A percentile compares a stretch with the other conserved stretches of the same genome.
phyloP scores from a whole-genome alignment of 2,329 filamentous ascomycete species.

The Alternaria incomplexa region DNA sequence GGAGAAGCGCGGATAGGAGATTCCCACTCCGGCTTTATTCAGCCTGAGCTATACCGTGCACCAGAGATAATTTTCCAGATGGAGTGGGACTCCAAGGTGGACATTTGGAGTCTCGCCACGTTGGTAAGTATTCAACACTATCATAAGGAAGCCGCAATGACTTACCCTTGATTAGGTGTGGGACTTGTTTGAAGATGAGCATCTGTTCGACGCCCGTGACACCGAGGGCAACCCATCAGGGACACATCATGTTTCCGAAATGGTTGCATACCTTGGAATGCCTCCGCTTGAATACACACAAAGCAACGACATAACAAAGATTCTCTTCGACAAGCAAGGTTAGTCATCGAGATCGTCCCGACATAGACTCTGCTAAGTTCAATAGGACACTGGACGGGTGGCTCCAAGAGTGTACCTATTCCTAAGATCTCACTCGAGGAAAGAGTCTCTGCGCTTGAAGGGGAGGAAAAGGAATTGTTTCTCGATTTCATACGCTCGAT shows the following conservation, averaged over 20 bases:
- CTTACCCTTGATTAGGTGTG: constrained; percentile 35
- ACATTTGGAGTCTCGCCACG: constrained; percentile 50
- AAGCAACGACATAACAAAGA: constrained; percentile 26
- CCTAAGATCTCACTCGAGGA: constrained; percentile 24
- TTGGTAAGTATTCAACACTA: constrained; percentile 38
- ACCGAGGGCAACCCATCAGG: constrained; percentile 30
- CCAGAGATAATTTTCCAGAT: constrained; percentile 50
- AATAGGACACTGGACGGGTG: constrained; percentile 27
- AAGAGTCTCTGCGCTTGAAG: constrained; percentile 25
- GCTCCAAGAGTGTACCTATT: constrained; percentile 17
- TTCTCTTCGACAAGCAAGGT: constrained; percentile 33
- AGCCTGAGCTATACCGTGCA: constrained; percentile 50
- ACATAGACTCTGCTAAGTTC: constrained; percentile 20
- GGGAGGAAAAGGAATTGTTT: constrained; percentile 39
- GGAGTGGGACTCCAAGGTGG: constrained; percentile 46
- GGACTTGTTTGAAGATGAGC: constrained; percentile 47
- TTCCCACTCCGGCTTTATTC: constrained; percentile 39
- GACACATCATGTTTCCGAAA: constrained; percentile 42
- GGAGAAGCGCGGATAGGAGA: constrained; percentile 42
- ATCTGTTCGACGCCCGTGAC: constrained; percentile 41
- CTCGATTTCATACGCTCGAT: constrained; percentile 44
- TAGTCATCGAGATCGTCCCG: constrained; percentile 16
- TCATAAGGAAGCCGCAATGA: constrained; percentile 14
- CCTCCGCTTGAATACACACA: constrained; percentile 32
- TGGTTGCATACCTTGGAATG: constrained; percentile 35